Conservation (phyloP, 2,329 filamentous ascomycete species). For the Xylaria arbuscula region DNA sequence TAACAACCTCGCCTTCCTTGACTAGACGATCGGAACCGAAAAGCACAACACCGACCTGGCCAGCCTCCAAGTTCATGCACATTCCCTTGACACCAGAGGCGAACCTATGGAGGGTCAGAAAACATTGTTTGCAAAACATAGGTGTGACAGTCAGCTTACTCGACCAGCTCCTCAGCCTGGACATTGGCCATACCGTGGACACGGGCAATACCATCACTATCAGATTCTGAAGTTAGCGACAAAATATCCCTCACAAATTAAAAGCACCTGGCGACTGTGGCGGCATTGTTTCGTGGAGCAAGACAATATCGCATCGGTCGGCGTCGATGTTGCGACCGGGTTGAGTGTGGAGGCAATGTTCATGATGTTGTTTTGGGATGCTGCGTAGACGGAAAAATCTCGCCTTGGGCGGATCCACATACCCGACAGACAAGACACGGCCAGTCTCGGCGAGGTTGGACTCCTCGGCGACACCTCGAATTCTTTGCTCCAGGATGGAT, state of each 20-base stretch:
- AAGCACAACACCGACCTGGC: slow-evolving; percentile 99
- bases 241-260: slow-evolving; percentile 33
- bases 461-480: slow-evolving; percentile 98
- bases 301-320: slow-evolving; percentile 6
- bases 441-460: slow-evolving; percentile 96
- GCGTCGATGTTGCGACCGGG: slow-evolving; percentile 25
- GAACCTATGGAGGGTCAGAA: slow-evolving; percentile 71
- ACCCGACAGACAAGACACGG: slow-evolving; percentile 98
- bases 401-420: slow-evolving; percentile 62
- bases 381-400: slow-evolving; percentile 45
- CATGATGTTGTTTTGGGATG: slow-evolving; percentile 14
- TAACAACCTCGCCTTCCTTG: slow-evolving; percentile 99
- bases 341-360: slow-evolving; percentile 31
- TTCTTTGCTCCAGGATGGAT: slow-evolving; percentile 99
- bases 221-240: slow-evolving; percentile 42
- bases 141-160: slow-evolving; percentile 72
- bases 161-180: slow-evolving; percentile 99
- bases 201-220: slow-evolving; percentile 99
- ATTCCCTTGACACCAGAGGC: slow-evolving; percentile 99
- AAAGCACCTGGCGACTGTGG: slow-evolving; percentile 8
- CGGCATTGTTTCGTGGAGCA: slow-evolving; percentile 9
- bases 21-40: slow-evolving; percentile 99
- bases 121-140: slow-evolving; percentile 36
- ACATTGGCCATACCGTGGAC: slow-evolving; percentile 99
- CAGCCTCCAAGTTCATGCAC: slow-evolving; percentile 99